These are phyloP conservation scores for Nitzschia inconspicua DNA, from an alignment of 108 stramenopile genomes.

Conservation along the genomic window DNA sequence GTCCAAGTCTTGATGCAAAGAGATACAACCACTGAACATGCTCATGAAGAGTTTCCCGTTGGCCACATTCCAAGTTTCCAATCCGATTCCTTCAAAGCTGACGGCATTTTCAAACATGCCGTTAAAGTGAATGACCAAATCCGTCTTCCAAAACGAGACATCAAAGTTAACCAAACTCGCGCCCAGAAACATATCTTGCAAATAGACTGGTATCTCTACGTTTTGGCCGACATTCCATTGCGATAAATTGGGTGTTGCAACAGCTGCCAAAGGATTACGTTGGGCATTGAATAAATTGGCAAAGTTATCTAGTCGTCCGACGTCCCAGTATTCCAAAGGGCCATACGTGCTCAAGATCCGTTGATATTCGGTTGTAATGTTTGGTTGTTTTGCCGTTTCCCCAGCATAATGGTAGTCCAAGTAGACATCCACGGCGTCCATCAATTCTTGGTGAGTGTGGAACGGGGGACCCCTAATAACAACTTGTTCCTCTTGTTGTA, in stretches of 20 bases:
- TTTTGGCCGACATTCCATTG: neutral
- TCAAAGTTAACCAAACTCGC: neutral
- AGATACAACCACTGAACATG: too few relatives aligned
- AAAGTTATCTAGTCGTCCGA: neutral
- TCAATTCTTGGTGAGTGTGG: too few relatives aligned
- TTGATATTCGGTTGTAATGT: too few relatives aligned
- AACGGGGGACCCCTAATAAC: too few relatives aligned
- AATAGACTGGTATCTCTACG: neutral
- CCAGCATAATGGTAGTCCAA: too few relatives aligned
- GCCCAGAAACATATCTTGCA: neutral
- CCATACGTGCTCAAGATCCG: too few relatives aligned
- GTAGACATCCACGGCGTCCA: too few relatives aligned
- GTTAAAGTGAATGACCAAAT: neutral
- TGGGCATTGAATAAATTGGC: neutral
- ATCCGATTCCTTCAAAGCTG: neutral
- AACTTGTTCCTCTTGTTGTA: too few relatives aligned
- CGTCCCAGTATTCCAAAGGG: slow-evolving; percentile 1
- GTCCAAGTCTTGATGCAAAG: too few relatives aligned
- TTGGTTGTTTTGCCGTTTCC: too few relatives aligned
- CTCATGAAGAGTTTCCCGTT: neutral
- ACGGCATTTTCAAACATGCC: neutral
- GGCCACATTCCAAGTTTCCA: neutral
- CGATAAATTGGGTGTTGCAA: neutral
- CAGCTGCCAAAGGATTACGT: neutral
- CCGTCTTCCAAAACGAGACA: neutral